Evolutionary conservation across 164 flowering plant species (phyloP).

Genomic region (Berberis thunbergii): DNA sequence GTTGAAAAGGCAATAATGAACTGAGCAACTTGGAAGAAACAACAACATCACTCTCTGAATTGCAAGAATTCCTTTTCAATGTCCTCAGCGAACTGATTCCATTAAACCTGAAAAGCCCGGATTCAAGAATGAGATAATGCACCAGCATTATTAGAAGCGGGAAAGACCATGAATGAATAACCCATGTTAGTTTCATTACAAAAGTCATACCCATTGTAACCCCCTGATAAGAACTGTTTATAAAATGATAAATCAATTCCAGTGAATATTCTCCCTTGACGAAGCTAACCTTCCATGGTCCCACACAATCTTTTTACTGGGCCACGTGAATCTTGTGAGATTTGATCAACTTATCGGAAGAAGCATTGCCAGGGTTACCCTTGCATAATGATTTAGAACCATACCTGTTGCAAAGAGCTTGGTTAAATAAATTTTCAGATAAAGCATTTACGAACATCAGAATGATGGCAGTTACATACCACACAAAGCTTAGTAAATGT

Average conservation of each 20-base stretch:
- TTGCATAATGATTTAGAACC: slow-evolving; percentile 73
- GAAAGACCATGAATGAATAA: background rate
- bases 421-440: background rate
- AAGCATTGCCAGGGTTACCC: slow-evolving; percentile 52
- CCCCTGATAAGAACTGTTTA: slow-evolving; percentile 79
- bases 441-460: background rate
- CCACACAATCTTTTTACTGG: slow-evolving; percentile 47
- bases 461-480: slow-evolving; percentile 32
- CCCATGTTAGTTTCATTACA: background rate
- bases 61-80: slow-evolving; percentile 69
- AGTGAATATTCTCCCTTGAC: slow-evolving; percentile 39
- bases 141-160: background rate
- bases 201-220: slow-evolving; percentile 65
- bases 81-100: slow-evolving; percentile 77
- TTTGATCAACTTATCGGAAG: slow-evolving; percentile 32
- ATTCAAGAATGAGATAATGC: slow-evolving; percentile 9
- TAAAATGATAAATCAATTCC: slow-evolving; percentile 51
- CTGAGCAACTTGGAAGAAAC: slow-evolving; percentile 69
- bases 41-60: slow-evolving; percentile 58
- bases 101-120: slow-evolving; percentile 49
- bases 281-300: slow-evolving; percentile 48
- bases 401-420: slow-evolving; percentile 46
- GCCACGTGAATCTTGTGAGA: slow-evolving; percentile 47
- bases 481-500: slow-evolving; percentile 61
- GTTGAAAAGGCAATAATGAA: slow-evolving; percentile 76